Base-by-base conservation (phyloP, 495 filamentous ascomycete genomes). In the Aspergillus ellipticus region DNA sequence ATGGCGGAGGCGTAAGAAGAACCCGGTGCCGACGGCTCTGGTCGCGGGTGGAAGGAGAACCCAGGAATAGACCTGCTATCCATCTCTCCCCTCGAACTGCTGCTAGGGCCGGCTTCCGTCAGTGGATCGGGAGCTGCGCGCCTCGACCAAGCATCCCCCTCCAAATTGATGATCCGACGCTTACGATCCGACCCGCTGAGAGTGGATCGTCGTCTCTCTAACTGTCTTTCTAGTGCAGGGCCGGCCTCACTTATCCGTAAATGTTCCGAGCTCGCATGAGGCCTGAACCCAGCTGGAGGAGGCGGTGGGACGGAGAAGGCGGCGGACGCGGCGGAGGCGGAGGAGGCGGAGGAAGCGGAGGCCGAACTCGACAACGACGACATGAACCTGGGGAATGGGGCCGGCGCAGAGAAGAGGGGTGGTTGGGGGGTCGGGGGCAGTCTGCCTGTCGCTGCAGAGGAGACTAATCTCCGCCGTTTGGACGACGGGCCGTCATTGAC, bases 391-490 rank as follows among this genome's bases (percentile, higher is more conserved):
- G 46, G 22, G 33, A 53, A 58, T 13, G 29, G 37, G 45, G 43
- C 26, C 3, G 37, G 17, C 42, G 24, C 6, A 9, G 21, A 11
- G 29, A 24, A 16, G 45, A 37, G 24, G 13, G 26, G 39, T 10
- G 41, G 46, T 11, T 22, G 43, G n/a, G 9, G n/a, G 20, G n/a
- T 56, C 20, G 35, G 1, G 21, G 54, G 16, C 17, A 57, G 51
- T 42, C 39, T 63, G 51, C 22, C 48, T 58, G 58, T 42, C 41
- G 22, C 53, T 31, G 57, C 51, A 56, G 64, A 59, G 58, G 62
- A 66, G 58, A 63, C 56, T 77, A 54, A 82, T 72, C 70, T 85
- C 82, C 35, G 80, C 79, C 26, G 78, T 51, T 60, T 58, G 49
- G 39, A 57, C 46, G 56, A 58, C 61, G 59, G 63, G 41, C 54